phyloP scores from a whole-genome alignment of 345 rosid species.

The Citrus trifoliata region DNA sequence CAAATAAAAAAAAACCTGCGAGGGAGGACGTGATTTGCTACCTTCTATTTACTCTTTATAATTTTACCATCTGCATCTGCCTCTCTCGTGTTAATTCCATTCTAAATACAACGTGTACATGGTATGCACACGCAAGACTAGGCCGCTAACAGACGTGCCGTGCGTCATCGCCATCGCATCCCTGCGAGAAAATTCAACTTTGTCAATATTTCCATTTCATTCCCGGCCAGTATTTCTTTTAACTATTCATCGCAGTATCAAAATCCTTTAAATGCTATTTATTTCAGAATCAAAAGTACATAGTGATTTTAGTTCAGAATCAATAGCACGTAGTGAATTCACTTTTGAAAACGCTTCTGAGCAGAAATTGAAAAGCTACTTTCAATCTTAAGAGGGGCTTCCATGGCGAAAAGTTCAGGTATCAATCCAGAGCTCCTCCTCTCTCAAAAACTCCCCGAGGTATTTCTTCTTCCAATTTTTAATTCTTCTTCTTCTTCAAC shows the following conservation, averaged over 20 bases:
- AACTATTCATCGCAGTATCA: background rate
- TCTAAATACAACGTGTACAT: too few relatives aligned
- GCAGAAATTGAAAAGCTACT: background rate
- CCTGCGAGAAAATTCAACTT: too few relatives aligned
- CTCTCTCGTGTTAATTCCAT: too few relatives aligned
- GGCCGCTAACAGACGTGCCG: background rate
- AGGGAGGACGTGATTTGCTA: too few relatives aligned
- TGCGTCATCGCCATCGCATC: background rate
- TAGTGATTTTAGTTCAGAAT: too few relatives aligned
- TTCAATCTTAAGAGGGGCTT: background rate
- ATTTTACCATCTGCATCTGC: too few relatives aligned
- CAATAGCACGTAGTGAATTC: too few relatives aligned
- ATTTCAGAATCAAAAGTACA: background rate
- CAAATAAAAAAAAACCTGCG: too few relatives aligned
- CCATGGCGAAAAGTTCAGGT: conserved; percentile 40
- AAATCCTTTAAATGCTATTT: background rate
- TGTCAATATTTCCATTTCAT: background rate
- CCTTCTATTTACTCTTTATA: too few relatives aligned
- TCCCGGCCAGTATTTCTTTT: background rate
- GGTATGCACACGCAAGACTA: background rate
- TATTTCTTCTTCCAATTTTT: conserved; percentile 8
- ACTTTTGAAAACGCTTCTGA: too few relatives aligned
- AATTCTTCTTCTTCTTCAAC: background rate
- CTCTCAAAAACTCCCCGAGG: conserved; percentile 73
- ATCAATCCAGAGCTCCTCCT: conserved; percentile 50